Evolutionary conservation across 306 rosid genomes (phyloP).

Genomic region (Prunus fruticosa): DNA sequence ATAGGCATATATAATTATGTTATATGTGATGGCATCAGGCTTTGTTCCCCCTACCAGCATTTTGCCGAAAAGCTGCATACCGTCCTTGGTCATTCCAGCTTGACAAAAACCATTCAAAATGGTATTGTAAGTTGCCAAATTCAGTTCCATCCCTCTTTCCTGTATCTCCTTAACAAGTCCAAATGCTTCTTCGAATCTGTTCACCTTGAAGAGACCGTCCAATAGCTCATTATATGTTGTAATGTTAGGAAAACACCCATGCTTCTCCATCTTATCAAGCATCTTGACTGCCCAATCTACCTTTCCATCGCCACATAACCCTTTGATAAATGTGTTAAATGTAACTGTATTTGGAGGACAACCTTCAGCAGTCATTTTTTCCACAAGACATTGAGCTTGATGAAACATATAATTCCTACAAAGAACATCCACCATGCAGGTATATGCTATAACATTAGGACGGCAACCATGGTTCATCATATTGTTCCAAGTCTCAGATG

Average conservation of each 20-base stretch:
- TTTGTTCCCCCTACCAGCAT: constrained; percentile 61
- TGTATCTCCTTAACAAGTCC: constrained; percentile 58
- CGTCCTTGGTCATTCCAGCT: constrained; percentile 49
- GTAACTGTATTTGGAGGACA: constrained; percentile 75
- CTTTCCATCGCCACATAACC: constrained; percentile 57
- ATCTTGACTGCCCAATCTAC: constrained; percentile 58
- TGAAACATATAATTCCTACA: constrained; percentile 61
- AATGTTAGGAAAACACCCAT: constrained; percentile 63
- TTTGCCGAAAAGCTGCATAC: constrained; percentile 62
- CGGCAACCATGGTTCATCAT: constrained; percentile 66
- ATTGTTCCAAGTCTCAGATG: constrained; percentile 71
- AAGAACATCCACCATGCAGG: constrained; percentile 81
- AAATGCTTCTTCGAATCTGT: constrained; percentile 55
- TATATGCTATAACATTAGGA: constrained; percentile 77
- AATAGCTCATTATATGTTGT: constrained; percentile 72
- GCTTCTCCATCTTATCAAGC: constrained; percentile 58
- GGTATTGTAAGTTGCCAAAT: constrained; percentile 70
- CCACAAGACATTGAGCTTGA: constrained; percentile 53
- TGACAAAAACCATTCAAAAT: constrained; percentile 64
- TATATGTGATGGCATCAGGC: constrained; percentile 58
- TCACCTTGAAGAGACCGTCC: constrained; percentile 64
- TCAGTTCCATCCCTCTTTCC: constrained; percentile 39
- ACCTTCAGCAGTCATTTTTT: constrained; percentile 61
- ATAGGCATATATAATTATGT: constrained; percentile 48
- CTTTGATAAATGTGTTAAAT: constrained; percentile 69